Evolutionary conservation across 2,329 filamentous ascomycete genomes (phyloP).

Genomic region (Colletotrichum orbiculare): DNA sequence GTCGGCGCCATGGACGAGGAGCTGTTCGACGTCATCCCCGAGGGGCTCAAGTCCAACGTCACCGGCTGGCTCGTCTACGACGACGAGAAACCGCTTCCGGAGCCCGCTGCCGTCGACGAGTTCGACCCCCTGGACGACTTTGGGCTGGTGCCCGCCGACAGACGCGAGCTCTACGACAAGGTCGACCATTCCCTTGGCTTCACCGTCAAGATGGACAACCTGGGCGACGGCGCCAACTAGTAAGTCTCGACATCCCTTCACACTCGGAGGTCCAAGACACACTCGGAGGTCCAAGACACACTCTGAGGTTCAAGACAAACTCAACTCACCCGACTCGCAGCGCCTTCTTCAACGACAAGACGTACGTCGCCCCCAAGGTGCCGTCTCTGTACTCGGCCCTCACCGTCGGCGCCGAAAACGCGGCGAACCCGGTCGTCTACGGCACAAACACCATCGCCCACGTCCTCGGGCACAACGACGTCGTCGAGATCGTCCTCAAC

Average conservation of each 20-base stretch:
- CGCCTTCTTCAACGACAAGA: constrained; percentile 71
- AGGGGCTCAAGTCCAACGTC: constrained; percentile 59
- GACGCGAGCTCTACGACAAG: constrained; percentile 57
- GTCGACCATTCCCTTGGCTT: constrained; percentile 64
- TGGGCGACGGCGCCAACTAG: constrained; percentile 73
- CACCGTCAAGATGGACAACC: constrained; percentile 69
- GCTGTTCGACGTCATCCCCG: constrained; percentile 55
- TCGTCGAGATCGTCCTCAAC: constrained; percentile 69
- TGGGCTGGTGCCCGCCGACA: constrained; percentile 64
- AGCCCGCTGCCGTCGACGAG: constrained; percentile 50
- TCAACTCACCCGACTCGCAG: constrained; percentile 35
- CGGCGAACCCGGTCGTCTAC: constrained; percentile 61
- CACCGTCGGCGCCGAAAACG: constrained; percentile 56
- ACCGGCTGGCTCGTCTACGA: constrained; percentile 50
- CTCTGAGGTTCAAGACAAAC: not conserved
- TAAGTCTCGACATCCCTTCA: constrained; percentile 38
- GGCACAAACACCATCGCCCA: constrained; percentile 62
- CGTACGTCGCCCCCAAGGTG: constrained; percentile 72
- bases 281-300: too few species aligned
- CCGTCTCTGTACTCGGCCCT: constrained; percentile 76
- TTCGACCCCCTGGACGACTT: constrained; percentile 68
- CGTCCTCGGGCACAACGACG: constrained; percentile 63
- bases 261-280: not conserved
- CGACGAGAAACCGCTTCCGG: constrained; percentile 40
- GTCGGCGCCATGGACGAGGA: constrained; percentile 57